Conservation (phyloP, 306 rosid genomes). For the Mucuna pruriens region DNA sequence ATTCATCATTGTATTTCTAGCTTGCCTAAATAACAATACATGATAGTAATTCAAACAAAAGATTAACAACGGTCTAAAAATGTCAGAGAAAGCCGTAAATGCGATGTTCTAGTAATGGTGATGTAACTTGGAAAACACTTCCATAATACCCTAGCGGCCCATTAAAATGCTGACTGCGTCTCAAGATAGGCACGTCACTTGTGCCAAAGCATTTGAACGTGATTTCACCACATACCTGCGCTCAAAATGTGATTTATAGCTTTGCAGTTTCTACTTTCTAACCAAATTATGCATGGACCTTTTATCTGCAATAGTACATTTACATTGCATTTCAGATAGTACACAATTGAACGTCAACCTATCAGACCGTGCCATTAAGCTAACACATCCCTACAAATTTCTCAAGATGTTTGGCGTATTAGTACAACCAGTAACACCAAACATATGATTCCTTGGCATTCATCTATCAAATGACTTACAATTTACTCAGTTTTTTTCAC, state of each 20-base stretch:
- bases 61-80: background rate
- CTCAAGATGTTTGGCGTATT: background rate
- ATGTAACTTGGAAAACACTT: background rate
- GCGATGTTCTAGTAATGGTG: background rate
- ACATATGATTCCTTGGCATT: background rate
- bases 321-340: background rate
- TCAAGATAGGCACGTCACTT: background rate
- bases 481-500: background rate
- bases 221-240: background rate
- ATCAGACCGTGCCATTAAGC: slow-evolving; percentile 16
- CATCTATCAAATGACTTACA: background rate
- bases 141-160: background rate
- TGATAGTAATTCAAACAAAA: background rate
- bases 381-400: background rate
- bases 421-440: slow-evolving; percentile 3
- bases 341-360: slow-evolving; percentile 2
- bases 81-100: background rate
- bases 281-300: slow-evolving; percentile 2
- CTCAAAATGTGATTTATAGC: background rate
- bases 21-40: background rate
- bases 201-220: background rate
- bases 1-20: background rate
- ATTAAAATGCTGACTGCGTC: background rate
- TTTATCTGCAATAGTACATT: background rate
- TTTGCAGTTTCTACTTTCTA: slow-evolving; percentile 3